Conservation (phyloP, 73 alveolate genomes). For the Uronychia setigera region DNA sequence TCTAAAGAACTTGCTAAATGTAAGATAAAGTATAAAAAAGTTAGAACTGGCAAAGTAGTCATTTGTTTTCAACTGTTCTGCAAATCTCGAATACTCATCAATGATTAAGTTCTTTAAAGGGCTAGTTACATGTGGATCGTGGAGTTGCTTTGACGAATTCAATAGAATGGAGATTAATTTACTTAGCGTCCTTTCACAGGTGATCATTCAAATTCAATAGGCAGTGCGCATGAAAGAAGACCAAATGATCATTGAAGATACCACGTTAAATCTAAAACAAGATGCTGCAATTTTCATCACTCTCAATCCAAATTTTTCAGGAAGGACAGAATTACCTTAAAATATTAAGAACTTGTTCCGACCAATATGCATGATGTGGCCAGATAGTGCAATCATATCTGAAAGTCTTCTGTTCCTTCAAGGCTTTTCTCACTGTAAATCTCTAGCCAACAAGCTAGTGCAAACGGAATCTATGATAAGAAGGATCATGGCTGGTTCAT, state of each 20-base stretch:
- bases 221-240: slow-evolving; percentile 71
- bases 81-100: slow-evolving; percentile 72
- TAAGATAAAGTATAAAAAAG: too few species aligned
- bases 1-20: slow-evolving; percentile 80
- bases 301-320: slow-evolving; percentile 79
- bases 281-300: slow-evolving; percentile 79
- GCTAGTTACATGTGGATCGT: slow-evolving; percentile 85
- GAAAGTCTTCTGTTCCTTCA: slow-evolving; percentile 70
- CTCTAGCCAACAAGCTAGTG: slow-evolving; percentile 77
- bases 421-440: slow-evolving; percentile 71
- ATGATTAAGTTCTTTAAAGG: slow-evolving; percentile 88
- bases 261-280: slow-evolving; percentile 20
- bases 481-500: slow-evolving; percentile 65
- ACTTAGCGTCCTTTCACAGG: slow-evolving; percentile 95
- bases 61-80: slow-evolving; percentile 87
- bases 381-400: slow-evolving; percentile 77
- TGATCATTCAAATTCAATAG: slow-evolving; percentile 92
- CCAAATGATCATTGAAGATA: slow-evolving; percentile 53
- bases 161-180: slow-evolving; percentile 89
- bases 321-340: slow-evolving; percentile 86
- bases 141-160: slow-evolving; percentile 71
- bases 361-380: slow-evolving; percentile 81
- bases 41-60: slow-evolving; percentile 70
- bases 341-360: slow-evolving; percentile 75
- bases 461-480: slow-evolving; percentile 64